These are phyloP conservation scores for Lentinula detonsa DNA, from an alignment of 768 basidiomycete genomes.

Conservation along the genomic window DNA sequence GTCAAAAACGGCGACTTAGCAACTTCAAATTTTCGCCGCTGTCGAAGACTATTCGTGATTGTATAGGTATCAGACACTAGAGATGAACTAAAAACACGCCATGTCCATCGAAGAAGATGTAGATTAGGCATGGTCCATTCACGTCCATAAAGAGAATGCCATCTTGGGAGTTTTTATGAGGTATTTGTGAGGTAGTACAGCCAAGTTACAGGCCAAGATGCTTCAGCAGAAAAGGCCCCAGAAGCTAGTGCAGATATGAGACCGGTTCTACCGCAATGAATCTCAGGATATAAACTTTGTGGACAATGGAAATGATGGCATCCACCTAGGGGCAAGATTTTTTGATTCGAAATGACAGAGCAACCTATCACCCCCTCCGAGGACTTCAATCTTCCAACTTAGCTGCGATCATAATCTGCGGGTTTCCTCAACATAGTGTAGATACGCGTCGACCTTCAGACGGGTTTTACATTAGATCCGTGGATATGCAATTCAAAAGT, in stretches of 20 bases:
- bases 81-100: neutral
- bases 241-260: no score
- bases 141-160: neutral
- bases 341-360: no score
- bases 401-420: no score
- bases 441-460: neutral
- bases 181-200: neutral
- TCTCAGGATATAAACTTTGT: no score
- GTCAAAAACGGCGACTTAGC: neutral
- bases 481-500: neutral
- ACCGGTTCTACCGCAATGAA: no score
- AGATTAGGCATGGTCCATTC: neutral
- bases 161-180: neutral
- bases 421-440: neutral
- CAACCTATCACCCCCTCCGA: no score
- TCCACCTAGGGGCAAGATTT: no score
- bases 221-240: neutral
- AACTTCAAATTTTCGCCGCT: neutral
- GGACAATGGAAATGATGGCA: no score
- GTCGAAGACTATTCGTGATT: neutral
- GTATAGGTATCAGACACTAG: neutral
- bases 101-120: no score
- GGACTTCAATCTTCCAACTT: no score
- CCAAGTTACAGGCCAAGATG: neutral
- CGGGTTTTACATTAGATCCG: neutral